These are phyloP conservation scores for Gaeumannomyces sp. DNA, from an alignment of 2,329 filamentous ascomycete genomes.

Conservation along the genomic window DNA sequence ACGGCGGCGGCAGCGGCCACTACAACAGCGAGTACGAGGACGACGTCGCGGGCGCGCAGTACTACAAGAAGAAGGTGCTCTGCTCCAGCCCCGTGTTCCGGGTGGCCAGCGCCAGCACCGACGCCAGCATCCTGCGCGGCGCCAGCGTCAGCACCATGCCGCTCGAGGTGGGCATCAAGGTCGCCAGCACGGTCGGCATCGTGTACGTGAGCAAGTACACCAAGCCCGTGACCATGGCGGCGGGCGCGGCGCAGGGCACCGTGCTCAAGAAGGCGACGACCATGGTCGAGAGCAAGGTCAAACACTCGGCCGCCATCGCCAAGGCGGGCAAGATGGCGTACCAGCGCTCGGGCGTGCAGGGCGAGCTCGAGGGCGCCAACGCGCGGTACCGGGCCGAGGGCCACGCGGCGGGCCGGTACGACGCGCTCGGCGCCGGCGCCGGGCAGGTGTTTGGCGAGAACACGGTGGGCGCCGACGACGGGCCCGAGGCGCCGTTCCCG, in stretches of 20 bases:
- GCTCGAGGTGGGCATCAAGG: constrained; percentile 57
- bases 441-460: constrained; percentile 16
- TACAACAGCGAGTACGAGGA: constrained; percentile 4
- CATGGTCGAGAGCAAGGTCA: constrained; percentile 34
- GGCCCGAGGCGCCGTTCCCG: constrained; percentile 48
- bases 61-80: constrained; percentile 48
- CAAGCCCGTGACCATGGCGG: constrained; percentile 28
- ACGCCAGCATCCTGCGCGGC: constrained; percentile 55
- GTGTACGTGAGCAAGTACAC: constrained; percentile 37
- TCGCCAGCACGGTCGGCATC: constrained; percentile 43
- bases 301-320: constrained; percentile 29
- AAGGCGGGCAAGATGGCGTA: constrained; percentile 36
- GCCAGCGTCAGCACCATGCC: constrained; percentile 60
- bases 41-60: constrained; percentile 10
- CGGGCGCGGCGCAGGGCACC: constrained; percentile 33
- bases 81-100: constrained; percentile 64
- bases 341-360: constrained; percentile 25
- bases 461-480: constrained; percentile 42
- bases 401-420: constrained; percentile 28
- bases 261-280: constrained; percentile 32
- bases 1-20: constrained; percentile 11
- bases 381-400: constrained; percentile 26
- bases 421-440: constrained; percentile 20
- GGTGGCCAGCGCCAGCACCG: constrained; percentile 58
- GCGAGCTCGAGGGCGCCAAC: constrained; percentile 28